Evolutionary conservation across 495 filamentous ascomycete genomes (phyloP), one percentile per base, ranked within the genome.

Genomic region (Xeromyces bisporus): DNA sequence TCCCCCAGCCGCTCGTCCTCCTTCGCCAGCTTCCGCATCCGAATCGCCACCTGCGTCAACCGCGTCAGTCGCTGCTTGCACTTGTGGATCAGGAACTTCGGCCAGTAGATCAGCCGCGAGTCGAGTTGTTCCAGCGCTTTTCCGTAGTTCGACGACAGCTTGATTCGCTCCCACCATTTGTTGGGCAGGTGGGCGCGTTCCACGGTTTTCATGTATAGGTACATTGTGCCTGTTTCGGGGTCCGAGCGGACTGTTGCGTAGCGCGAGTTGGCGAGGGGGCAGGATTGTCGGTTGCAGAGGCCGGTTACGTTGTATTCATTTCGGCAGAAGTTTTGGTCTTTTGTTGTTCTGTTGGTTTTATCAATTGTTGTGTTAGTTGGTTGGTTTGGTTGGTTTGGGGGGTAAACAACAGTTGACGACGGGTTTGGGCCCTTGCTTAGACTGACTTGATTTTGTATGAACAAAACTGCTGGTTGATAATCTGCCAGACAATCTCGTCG

Each of bases 401-500:
- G n/a, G n/a, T n/a, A n/a, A n/a, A n/a, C n/a, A n/a, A n/a, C n/a
- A n/a, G n/a, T n/a, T n/a, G n/a, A n/a, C n/a, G n/a, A n/a, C n/a
- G n/a, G n/a, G n/a, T 36, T 38, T 31, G 15, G 23, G 29, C 11
- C 17, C 8, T 26, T 26, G 28, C 35, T 34, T 15, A 29, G 8
- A 57, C 68, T 50, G 59, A 89, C 80, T 96, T 96, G 38, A 96
- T 65, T 45, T 94, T 96, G 62, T 85, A 96, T 28, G 81, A 75
- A 58, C 89, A 97, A 51, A 94, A 93, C 55, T 93, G 82, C 56
- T 94, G 75, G 53, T 84, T 83, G 34, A 93, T 92, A 33, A 91
- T 74, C 46, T 86, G 77, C 89, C 89, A 97, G 43, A 97, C 82
- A 41, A 97, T 91, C 55, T 96, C 89, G 67, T 97, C 89, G 27